Evolutionary conservation across 305 asterid genomes (phyloP).

Genomic region (Caryopteris hybrid): DNA sequence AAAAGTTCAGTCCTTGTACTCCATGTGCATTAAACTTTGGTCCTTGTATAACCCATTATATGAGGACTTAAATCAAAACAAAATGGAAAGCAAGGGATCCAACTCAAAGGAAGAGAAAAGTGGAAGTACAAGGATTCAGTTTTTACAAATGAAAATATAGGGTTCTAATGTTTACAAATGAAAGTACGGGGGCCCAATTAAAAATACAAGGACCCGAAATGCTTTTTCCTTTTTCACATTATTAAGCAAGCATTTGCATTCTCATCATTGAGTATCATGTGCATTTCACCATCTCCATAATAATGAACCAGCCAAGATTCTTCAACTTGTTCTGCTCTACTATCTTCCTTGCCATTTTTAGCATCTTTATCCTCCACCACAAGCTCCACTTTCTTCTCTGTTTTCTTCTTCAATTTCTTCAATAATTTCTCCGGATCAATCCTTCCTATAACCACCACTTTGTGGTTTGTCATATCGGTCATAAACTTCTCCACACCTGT

Average conservation of each 20-base stretch:
- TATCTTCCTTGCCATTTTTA: constrained; percentile 17
- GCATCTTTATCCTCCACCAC: constrained; percentile 25
- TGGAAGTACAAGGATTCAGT: not conserved
- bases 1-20: not conserved
- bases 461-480: constrained; percentile 57
- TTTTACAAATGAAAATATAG: no score
- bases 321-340: constrained; percentile 3
- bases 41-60: not conserved
- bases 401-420: constrained; percentile 61
- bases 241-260: constrained; percentile 69
- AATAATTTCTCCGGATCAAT: constrained; percentile 45
- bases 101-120: no score
- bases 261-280: constrained; percentile 64
- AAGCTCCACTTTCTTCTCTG: constrained; percentile 54
- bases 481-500: constrained; percentile 58
- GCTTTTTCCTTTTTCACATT: constrained; percentile 33
- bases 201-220: not conserved
- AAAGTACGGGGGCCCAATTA: not conserved
- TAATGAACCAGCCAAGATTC: constrained; percentile 29
- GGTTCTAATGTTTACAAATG: not conserved
- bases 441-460: constrained; percentile 47
- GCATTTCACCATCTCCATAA: constrained; percentile 34
- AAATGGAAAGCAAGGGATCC: no score
- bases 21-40: not conserved
- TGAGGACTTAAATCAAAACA: no score